phyloP scores from a whole-genome alignment of 176 grass and related monocot species.

The Avena sativa region DNA sequence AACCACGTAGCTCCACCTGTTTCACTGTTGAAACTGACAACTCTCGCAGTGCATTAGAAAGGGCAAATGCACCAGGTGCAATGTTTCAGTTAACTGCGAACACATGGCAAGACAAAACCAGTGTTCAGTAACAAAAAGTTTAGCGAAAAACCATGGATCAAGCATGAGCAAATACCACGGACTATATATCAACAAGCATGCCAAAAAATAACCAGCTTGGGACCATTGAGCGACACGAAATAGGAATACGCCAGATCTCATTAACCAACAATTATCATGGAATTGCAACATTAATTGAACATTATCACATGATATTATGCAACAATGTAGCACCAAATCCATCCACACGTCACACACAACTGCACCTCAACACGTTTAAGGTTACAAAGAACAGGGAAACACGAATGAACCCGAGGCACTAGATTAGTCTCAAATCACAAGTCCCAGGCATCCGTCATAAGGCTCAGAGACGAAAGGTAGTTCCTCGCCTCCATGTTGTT shows the following conservation, averaged over 20 bases:
- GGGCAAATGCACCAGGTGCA: background rate
- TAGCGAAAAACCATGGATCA: background rate
- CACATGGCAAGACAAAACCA: background rate
- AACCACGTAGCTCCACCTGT: no score
- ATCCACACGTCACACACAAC: conserved; percentile 42
- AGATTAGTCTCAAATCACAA: conserved; percentile 47
- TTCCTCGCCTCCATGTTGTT: conserved; percentile 41
- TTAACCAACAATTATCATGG: conserved; percentile 17
- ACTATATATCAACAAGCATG: background rate
- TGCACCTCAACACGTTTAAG: background rate
- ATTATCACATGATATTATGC: conserved; percentile 29
- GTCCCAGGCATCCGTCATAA: conserved; percentile 56
- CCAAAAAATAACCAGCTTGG: background rate
- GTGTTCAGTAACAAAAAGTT: background rate
- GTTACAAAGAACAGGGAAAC: conserved; percentile 34
- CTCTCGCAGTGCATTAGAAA: background rate
- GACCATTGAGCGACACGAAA: background rate
- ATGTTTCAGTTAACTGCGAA: background rate
- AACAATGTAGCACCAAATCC: conserved; percentile 34
- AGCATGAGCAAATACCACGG: background rate
- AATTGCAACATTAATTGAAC: conserved; percentile 1
- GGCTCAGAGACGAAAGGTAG: conserved; percentile 35
- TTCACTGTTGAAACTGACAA: background rate
- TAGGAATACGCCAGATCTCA: background rate
- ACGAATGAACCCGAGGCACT: conserved; percentile 5